These are phyloP conservation scores for Apiospora rasikravindrae DNA, from an alignment of 2,329 filamentous ascomycete genomes.

Conservation along the genomic window DNA sequence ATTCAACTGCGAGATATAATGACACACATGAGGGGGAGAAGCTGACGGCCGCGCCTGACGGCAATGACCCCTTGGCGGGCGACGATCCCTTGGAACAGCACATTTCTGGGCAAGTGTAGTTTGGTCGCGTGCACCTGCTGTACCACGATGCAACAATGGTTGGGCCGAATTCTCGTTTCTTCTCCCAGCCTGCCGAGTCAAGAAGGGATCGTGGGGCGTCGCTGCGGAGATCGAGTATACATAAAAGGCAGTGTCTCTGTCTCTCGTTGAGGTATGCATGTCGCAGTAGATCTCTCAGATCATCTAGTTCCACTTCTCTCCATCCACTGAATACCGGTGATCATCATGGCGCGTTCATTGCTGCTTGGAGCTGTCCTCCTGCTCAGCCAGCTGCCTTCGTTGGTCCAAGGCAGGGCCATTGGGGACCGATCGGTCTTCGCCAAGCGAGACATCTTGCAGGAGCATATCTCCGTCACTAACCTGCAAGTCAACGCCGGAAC, in stretches of 20 bases:
- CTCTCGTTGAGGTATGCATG: background rate
- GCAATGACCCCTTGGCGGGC: background rate
- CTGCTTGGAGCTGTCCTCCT: background rate
- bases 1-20: background rate
- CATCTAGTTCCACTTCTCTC: background rate
- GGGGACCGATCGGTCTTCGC: background rate
- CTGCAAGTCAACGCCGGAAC: background rate
- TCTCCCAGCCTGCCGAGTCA: background rate
- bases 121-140: conserved; percentile 1
- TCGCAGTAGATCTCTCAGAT: background rate
- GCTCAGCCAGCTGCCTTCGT: background rate
- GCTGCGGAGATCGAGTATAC: background rate
- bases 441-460: background rate
- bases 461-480: background rate
- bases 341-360: background rate
- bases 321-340: background rate
- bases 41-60: background rate
- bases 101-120: background rate
- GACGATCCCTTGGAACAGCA: background rate
- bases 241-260: background rate
- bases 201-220: background rate
- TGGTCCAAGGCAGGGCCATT: background rate
- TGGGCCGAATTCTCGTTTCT: background rate
- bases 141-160: background rate
- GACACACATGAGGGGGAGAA: background rate